Evolutionary conservation across 306 rosid genomes (phyloP), one percentile per base, ranked within the genome.

Genomic region (Mimosa pudica): DNA sequence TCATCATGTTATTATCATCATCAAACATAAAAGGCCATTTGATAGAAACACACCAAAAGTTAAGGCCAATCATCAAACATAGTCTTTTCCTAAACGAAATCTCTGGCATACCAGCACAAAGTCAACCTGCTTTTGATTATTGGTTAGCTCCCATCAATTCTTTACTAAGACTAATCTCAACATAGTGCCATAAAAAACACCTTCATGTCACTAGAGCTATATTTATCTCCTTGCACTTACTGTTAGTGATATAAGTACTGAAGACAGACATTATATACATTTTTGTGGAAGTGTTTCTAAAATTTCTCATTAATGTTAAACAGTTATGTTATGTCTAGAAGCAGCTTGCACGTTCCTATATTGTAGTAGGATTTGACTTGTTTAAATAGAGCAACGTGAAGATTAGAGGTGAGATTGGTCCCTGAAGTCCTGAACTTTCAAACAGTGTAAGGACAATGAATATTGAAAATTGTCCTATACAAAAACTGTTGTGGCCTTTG

Each of bases 371-470:
- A 70, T 47, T 70, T 24, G 74, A 20, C 74, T 52, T 52, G 57
- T 17, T 42, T 42, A 55, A 70, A 33, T 38, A 57, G n/a, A 32
- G 36, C 44, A 20, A 41, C 52, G 81, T 57, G 45, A 16, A 78
- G 70, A 30, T 5, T 70, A 45, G 18, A 78, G 30, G 61, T 6
- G 24, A 57, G 57, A n/a, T 30, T 0, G 20, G 33, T 18, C 46
- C 57, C 55, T 57, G 47, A 20, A 14, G 8, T 18, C 57, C 55
- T 57, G 47, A 20, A 14, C 13, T 18, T 30, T 65, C 46, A 44
- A 78, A 70, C 20, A 57, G 76, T 30, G 20, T 36, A 62, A 62
- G 71, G 51, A 48, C 32, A 48, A 48, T 35, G 38, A 65, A 16
- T 48, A 47, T 61, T 49, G 14, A 35, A 65, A 48, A 6, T n/a